These are phyloP conservation scores for Phragmites australis DNA, from an alignment of 176 grass and related monocot genomes.

Conservation along the genomic window DNA sequence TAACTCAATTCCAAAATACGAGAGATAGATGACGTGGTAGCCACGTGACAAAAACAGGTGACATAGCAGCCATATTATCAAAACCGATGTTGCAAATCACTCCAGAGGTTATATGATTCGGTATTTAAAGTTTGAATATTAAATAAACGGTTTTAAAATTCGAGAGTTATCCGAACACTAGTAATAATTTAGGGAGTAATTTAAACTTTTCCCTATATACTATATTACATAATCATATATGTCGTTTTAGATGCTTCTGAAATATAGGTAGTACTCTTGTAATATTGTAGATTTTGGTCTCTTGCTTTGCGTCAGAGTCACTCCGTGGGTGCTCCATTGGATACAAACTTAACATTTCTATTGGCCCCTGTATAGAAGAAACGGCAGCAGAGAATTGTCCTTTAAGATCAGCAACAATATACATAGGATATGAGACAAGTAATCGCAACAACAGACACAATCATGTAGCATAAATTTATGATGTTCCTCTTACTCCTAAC, in stretches of 20 bases:
- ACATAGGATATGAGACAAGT: not conserved
- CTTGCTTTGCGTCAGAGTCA: not conserved
- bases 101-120: no score
- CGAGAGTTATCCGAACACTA: no score
- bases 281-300: no score
- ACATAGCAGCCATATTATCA: no score
- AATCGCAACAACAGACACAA: not conserved
- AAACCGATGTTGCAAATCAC: no score
- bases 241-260: constrained; percentile 16
- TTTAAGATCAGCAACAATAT: not conserved
- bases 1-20: no score
- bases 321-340: not conserved
- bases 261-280: not conserved
- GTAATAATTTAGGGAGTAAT: no score
- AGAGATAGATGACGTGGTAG: no score
- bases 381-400: not conserved
- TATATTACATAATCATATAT: not conserved
- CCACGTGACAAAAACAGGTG: no score
- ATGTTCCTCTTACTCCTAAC: not conserved
- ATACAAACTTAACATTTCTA: not conserved
- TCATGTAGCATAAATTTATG: not conserved
- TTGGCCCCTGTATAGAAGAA: not conserved
- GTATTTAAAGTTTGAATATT: no score
- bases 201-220: no score
- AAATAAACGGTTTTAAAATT: no score